Conservation (phyloP, 768 basidiomycete genomes). For the Auriculariales sp. region DNA sequence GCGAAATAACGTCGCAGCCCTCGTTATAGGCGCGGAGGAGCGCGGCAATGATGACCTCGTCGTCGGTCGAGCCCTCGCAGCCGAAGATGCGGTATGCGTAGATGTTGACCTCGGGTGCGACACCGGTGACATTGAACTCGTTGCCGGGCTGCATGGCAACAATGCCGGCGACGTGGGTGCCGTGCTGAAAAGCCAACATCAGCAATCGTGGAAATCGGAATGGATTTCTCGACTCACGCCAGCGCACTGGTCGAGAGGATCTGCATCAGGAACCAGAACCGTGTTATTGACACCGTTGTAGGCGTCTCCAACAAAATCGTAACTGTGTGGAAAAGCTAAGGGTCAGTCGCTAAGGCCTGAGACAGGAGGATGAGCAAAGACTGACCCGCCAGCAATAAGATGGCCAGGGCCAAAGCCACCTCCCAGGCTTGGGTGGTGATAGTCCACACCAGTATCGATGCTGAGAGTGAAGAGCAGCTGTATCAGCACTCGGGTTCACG, state of each 20-base stretch:
- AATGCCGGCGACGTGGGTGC: conserved; percentile 14
- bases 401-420: not conserved
- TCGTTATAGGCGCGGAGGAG: conserved; percentile 10
- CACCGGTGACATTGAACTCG: conserved; percentile 20
- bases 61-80: conserved; percentile 15
- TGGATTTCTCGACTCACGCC: no score
- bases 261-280: conserved; percentile 3
- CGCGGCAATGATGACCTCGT: conserved; percentile 8
- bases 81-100: conserved; percentile 16
- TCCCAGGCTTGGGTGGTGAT: conserved; percentile 1
- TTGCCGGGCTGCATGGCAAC: conserved; percentile 17
- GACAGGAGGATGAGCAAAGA: conserved; percentile 2
- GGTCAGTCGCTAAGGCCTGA: conserved; percentile 6
- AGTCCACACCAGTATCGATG: conserved; percentile 5
- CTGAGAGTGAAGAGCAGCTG: conserved; percentile 13
- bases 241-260: conserved; percentile 6
- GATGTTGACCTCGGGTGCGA: conserved; percentile 19
- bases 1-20: conserved; percentile 21
- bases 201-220: no score
- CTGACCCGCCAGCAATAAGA: not conserved
- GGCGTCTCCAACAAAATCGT: conserved; percentile 7
- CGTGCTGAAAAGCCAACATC: no score
- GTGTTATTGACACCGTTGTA: conserved; percentile 3
- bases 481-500: not conserved
- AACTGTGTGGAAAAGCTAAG: conserved; percentile 3